These are phyloP conservation scores for Fusarium nelsonii DNA, from an alignment of 2,329 filamentous ascomycete genomes.

Conservation along the genomic window DNA sequence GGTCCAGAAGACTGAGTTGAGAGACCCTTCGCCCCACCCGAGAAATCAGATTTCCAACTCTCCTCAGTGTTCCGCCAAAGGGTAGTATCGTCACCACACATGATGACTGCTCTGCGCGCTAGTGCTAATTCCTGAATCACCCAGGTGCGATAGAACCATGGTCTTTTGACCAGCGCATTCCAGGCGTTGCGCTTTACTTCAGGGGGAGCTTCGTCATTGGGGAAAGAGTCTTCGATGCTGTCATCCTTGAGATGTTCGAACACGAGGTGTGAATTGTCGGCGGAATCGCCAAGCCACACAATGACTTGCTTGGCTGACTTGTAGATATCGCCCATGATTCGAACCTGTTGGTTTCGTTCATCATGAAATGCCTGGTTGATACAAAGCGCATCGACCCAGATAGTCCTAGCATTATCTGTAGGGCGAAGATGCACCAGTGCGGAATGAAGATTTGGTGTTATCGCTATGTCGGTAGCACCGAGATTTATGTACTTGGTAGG, in stretches of 20 bases:
- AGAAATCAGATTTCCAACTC: slow-evolving; percentile 13
- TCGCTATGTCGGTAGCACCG: background rate
- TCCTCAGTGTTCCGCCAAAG: background rate
- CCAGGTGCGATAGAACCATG: slow-evolving; percentile 36
- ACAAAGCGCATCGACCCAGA: slow-evolving; percentile 24
- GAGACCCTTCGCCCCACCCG: background rate
- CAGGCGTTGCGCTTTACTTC: slow-evolving; percentile 1
- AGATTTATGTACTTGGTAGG: background rate
- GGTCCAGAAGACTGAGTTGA: background rate
- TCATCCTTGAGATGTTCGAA: slow-evolving; percentile 15
- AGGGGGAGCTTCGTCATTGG: accelerated
- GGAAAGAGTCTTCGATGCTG: accelerated
- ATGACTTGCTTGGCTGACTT: slow-evolving; percentile 26
- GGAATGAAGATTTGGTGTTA: slow-evolving; percentile 17
- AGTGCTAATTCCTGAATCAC: slow-evolving; percentile 27
- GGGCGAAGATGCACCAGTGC: slow-evolving; percentile 15
- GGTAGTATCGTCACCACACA: slow-evolving; percentile 8
- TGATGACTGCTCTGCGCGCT: background rate
- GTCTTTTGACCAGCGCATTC: slow-evolving; percentile 4
- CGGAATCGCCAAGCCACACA: slow-evolving; percentile 18
- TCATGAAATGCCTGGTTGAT: slow-evolving; percentile 20
- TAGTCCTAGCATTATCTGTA: background rate
- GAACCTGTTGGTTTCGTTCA: slow-evolving; percentile 31
- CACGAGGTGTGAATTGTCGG: slow-evolving; percentile 9
- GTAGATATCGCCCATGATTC: slow-evolving; percentile 33